Base-by-base conservation (phyloP, 2,329 filamentous ascomycete species). In the Teratosphaeria destructans region DNA sequence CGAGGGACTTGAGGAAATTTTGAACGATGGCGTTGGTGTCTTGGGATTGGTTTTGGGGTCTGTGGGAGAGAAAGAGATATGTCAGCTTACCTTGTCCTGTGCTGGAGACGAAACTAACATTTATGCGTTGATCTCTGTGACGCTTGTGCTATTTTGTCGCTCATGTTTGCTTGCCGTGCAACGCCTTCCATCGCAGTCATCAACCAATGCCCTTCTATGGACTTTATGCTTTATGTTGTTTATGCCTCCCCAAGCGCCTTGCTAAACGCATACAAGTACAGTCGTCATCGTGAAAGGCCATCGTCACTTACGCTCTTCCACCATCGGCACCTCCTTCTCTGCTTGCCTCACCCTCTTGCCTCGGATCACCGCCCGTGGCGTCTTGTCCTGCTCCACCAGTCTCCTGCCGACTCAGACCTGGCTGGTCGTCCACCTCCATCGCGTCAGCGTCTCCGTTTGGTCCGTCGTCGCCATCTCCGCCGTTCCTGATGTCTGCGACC, bases 241-340 rank as follows among this genome's bases (percentile, higher is more conserved):
- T 49, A 43, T 26, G 23, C 12, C 8, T 19, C 54, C 26, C 32
- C 55, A 19, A 52, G 34, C 61, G 54, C 61, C 61, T 57, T 59
- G 59, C 61, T 63, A 23, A 60, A 58, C 54, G 52, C 53, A 54
- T 37, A 16, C 35, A 56, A 43, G 47, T 54, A 27, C 39, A 60
- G 49, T 37, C 43, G 6, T 54, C 26, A 35, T 34, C 6, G 52
- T 12, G 39, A 49, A 32, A 32, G 29, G 29, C 29, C 7, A 5
- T 32, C 29, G 16, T 16, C 57, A 99, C 95, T 93, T 97, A 99
- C 94, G 93, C 94, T 96, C 94, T 86, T 78, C 90, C 95, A 71
- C 95, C 94, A 77, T 97, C 94, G 68, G 90, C 90, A 73, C 95
- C 94, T 62, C 93, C 94, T 76, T 96, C 91, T 78, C 95, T 83